phyloP scores from a whole-genome alignment of 192 early-diverging fungal genomes.

The Linnemannia elongata region DNA sequence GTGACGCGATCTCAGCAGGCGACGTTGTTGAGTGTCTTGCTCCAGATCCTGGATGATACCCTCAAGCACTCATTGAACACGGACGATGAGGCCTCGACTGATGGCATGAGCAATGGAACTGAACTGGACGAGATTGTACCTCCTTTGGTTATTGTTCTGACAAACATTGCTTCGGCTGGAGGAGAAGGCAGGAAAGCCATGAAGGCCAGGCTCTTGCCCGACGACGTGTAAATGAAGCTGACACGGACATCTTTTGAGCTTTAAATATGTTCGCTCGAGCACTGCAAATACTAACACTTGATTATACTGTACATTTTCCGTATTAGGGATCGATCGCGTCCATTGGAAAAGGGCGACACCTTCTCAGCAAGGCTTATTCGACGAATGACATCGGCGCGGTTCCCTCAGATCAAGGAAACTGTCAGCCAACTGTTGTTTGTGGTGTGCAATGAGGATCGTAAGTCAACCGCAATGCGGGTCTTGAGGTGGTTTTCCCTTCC shows the following conservation, averaged over 20 bases:
- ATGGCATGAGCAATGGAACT: constrained; percentile 43
- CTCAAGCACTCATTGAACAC: constrained; percentile 55
- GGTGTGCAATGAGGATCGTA: constrained; percentile 80
- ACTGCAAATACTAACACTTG: not conserved
- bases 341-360: constrained; percentile 73
- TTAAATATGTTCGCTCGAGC: not conserved
- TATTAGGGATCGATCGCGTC: constrained; percentile 77
- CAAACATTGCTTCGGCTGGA: constrained; percentile 69
- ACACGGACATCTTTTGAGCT: not conserved
- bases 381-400: constrained; percentile 75
- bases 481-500: not conserved
- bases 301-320: not conserved
- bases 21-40: constrained; percentile 30
- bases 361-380: constrained; percentile 75
- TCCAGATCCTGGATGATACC: constrained; percentile 48
- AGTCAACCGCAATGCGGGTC: not conserved
- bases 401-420: constrained; percentile 70
- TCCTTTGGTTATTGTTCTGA: constrained; percentile 76
- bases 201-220: constrained; percentile 67
- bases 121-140: constrained; percentile 76
- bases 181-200: constrained; percentile 56
- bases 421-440: constrained; percentile 76
- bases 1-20: constrained; percentile 48
- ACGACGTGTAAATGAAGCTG: constrained; percentile 70
- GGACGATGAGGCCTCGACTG: constrained; percentile 61